phyloP scores from a whole-genome alignment of 148 eudicot species.

The Nyssa sinensis region DNA sequence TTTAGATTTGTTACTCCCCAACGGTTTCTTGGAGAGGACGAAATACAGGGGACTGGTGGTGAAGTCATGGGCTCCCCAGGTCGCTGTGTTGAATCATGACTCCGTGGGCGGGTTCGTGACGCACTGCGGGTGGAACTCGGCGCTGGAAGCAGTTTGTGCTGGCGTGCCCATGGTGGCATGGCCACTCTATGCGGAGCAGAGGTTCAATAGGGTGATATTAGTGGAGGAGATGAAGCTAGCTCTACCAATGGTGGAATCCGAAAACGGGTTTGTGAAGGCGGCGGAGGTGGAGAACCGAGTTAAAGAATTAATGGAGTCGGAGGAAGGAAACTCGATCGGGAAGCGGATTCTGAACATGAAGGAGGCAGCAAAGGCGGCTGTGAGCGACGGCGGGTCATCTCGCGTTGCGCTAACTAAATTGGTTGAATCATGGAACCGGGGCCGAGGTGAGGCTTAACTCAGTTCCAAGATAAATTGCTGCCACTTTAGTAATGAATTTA shows the following conservation, averaged over 20 bases:
- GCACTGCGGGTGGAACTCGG: constrained; percentile 72
- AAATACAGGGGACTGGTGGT: constrained; percentile 23
- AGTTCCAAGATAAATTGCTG: too few species aligned
- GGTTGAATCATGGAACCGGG: constrained; percentile 1
- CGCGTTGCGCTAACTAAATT: constrained; percentile 17
- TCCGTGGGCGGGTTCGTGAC: constrained; percentile 59
- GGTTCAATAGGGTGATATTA: constrained; percentile 33
- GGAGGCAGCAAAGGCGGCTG: constrained; percentile 15
- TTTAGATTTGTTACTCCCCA: constrained; percentile 34
- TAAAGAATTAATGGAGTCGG: constrained; percentile 36
- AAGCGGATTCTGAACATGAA: constrained; percentile 10
- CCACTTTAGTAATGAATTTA: too few species aligned
- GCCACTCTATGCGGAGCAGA: constrained; percentile 50
- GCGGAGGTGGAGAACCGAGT: constrained; percentile 39
- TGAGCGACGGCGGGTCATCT: constrained; percentile 28
- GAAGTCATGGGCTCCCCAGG: constrained; percentile 57
- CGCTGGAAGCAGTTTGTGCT: constrained; percentile 36
- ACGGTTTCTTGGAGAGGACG: constrained; percentile 42
- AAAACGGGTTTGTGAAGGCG: constrained; percentile 31
- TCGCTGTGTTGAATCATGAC: constrained; percentile 37
- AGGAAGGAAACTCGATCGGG: constrained; percentile 20
- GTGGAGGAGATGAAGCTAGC: constrained; percentile 45
- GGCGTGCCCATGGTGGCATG: constrained; percentile 55
- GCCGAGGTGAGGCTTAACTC: not conserved
- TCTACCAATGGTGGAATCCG: constrained; percentile 26